Percentiles rank a stretch among this genome's conserved stretches.
Conservation (phyloP, 495 filamentous ascomycete species). For the Penicillium macrosclerotiorum region DNA sequence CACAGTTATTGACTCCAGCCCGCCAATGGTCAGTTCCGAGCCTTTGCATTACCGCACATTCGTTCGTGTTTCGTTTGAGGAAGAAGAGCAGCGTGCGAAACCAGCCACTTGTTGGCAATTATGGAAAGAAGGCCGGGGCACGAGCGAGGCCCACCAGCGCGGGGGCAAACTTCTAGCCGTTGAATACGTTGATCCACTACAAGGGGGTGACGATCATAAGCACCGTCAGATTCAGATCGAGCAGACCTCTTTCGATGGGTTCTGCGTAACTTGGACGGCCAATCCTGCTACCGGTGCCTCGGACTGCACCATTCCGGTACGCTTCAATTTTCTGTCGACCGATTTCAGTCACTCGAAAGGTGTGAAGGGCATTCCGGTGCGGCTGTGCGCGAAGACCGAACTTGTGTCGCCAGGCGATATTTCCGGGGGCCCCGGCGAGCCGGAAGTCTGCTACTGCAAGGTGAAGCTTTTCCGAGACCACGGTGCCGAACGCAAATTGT, state of each 20-base stretch:
- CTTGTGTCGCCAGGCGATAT: constrained; percentile 43
- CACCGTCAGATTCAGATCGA: constrained; percentile 76
- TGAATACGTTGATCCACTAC: constrained; percentile 78
- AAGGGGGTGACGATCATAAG: constrained; percentile 62
- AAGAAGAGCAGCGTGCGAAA: constrained; percentile 78
- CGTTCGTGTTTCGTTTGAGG: constrained; percentile 88
- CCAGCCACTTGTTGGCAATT: constrained; percentile 86
- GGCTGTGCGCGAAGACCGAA: constrained; percentile 86
- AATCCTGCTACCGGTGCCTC: constrained; percentile 52
- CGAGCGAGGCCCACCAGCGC: constrained; percentile 84
- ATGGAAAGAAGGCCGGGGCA: constrained; percentile 91
- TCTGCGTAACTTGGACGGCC: constrained; percentile 83
- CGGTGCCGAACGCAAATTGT: constrained; percentile 87
- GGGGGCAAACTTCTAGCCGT: constrained; percentile 86
- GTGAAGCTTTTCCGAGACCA: constrained; percentile 95
- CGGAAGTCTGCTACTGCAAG: constrained; percentile 86
- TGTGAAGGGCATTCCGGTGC: constrained; percentile 89
- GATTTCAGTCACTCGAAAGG: constrained; percentile 97
- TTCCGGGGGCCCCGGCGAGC: constrained; percentile 35
- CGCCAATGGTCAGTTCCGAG: constrained; percentile 44
- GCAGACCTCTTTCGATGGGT: constrained; percentile 82
- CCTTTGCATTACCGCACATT: constrained; percentile 73
- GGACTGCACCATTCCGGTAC: constrained; percentile 77
- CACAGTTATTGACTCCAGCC: constrained; percentile 63
- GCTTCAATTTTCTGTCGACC: constrained; percentile 95